Conservation (phyloP, 2,329 filamentous ascomycete genomes). For the Colletotrichum kahawae region DNA sequence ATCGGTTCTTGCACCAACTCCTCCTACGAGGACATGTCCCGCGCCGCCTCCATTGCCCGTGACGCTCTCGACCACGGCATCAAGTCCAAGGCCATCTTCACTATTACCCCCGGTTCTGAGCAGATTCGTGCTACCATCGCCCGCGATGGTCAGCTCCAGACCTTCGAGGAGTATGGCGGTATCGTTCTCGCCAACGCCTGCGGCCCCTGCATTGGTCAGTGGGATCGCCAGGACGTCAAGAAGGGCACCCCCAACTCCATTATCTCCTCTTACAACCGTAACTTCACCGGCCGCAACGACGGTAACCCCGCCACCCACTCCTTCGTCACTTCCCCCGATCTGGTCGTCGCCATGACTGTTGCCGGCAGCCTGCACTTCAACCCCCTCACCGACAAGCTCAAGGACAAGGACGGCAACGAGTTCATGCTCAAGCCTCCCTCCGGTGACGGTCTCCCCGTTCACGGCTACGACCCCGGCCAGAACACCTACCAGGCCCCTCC, state of each 20-base stretch:
- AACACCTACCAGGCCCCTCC: conserved; percentile 98
- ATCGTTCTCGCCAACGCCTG: conserved; percentile 96
- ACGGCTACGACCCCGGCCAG: conserved; percentile 88
- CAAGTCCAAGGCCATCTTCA: conserved; percentile 93
- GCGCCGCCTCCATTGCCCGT: conserved; percentile 87
- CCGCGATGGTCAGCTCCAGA: conserved; percentile 89
- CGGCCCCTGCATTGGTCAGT: conserved; percentile 91
- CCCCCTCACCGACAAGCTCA: conserved; percentile 88
- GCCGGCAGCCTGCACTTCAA: conserved; percentile 92
- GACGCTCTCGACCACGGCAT: conserved; percentile 91
- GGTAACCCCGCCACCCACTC: conserved; percentile 94
- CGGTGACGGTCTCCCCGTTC: conserved; percentile 79
- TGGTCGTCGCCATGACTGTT: conserved; percentile 85
- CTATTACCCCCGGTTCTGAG: conserved; percentile 94
- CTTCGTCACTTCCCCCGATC: conserved; percentile 89
- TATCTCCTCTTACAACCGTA: conserved; percentile 98
- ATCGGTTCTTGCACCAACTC: conserved; percentile 99
- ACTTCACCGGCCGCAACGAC: conserved; percentile 98
- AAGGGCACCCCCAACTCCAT: conserved; percentile 98
- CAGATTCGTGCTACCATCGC: conserved; percentile 94
- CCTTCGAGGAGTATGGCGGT: conserved; percentile 95
- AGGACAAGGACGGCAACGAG: conserved; percentile 95
- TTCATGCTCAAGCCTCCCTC: conserved; percentile 84
- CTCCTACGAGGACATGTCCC: conserved; percentile 87
- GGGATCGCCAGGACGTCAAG: conserved; percentile 92